Evolutionary conservation across 169 alveolate species (phyloP), one percentile per base, ranked within the genome.

Genomic region (Cryptosporidium ubiquitum): DNA sequence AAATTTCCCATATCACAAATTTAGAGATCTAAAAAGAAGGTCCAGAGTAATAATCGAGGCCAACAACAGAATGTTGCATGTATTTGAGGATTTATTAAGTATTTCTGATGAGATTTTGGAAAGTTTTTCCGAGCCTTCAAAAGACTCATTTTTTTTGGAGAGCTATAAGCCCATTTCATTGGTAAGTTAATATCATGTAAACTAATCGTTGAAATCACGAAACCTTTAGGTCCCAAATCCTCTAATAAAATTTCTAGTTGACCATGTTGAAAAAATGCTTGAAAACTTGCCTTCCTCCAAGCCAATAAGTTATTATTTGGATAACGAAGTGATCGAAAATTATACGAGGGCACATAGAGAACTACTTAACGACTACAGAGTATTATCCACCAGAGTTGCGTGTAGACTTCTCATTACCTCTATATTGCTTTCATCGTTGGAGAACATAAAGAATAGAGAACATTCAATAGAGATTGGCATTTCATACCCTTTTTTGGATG

Each of bases 21-120:
- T 79, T 79, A 79, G 68, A 79, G 89, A 79, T 64, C 89, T 79
- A 61, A 79, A 79, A 79, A 79, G 89, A 40, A 79, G 40, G 58
- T 64, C 73, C 5, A 58, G 89, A 20, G 42, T 79, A 37, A 52
- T 60, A 2, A 42, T 79, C 3, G 89, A 79, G 40, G 58, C 64
- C 3, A 79, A 79, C 23, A 57, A 47, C 23, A 79, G 75, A 64
- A 79, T 79, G 69, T 64, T 64, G 26, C 58, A 44, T 52, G 55
- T 23, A 37, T 42, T 40, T 37, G 75, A 79, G 5, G 75, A 79
- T 20, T 40, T 47, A 18, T 12, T 61, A 37, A 47, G 26, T 3
- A 42, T 58, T 9, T 29, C 89, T n/a, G 79, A 79, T 5, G 23
- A 37, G 3, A 37, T 79, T 5, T 40, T 79, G 14, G 42, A 42